These are phyloP conservation scores for Primulina eburnea DNA, from an alignment of 257 asterid genomes.

Conservation along the genomic window DNA sequence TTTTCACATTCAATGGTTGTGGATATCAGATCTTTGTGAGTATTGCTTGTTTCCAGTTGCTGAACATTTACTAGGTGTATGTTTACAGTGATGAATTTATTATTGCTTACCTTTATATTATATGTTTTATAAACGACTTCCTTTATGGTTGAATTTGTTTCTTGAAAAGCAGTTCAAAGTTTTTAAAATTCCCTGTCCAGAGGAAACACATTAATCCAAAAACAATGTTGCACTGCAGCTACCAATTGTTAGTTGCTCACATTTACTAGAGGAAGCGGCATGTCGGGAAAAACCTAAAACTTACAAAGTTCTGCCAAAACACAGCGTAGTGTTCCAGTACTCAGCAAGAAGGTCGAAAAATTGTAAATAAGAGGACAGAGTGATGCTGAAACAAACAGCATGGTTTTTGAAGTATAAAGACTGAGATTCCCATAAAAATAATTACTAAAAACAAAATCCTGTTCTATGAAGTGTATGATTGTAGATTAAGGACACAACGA, in stretches of 20 bases:
- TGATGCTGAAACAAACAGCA: background rate
- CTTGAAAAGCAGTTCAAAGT: background rate
- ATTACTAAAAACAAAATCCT: background rate
- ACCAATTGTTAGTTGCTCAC: background rate
- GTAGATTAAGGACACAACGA: slow-evolving; percentile 9
- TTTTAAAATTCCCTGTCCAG: background rate
- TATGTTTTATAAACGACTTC: background rate
- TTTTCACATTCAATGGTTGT: slow-evolving; percentile 3
- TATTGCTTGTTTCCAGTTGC: background rate
- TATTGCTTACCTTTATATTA: too few relatives aligned
- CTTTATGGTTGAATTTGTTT: background rate
- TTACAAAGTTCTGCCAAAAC: background rate
- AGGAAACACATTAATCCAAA: background rate
- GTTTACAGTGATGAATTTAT: background rate
- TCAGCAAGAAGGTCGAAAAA: background rate
- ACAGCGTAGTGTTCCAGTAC: background rate
- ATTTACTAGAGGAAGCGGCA: background rate
- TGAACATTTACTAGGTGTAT: too few relatives aligned
- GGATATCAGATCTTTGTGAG: slow-evolving; percentile 13
- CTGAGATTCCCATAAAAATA: background rate
- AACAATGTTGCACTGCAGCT: slow-evolving; percentile 14
- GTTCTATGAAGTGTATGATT: background rate
- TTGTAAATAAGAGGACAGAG: slow-evolving; percentile 4
- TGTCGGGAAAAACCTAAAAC: background rate
- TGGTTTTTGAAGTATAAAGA: background rate